Base-by-base conservation (phyloP, 495 filamentous ascomycete species). In the Bryoglossum gracile region DNA sequence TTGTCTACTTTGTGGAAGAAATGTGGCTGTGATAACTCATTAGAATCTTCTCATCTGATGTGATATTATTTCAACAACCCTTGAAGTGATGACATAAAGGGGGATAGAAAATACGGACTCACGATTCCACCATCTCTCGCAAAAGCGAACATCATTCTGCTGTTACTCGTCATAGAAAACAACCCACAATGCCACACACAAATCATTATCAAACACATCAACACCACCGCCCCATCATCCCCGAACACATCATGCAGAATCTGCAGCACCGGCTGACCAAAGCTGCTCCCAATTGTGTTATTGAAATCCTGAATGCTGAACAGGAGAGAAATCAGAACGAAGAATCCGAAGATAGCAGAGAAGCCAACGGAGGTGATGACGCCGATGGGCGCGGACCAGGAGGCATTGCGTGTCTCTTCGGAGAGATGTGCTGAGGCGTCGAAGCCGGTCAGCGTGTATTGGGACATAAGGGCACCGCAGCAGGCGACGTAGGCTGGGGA, bases 71-170 rank as follows among this genome's bases (percentile, higher is more conserved):
- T 3, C 10, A 17, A 19, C 23, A 19, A 8, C 9, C 43, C 22
- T 18, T 19, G 41, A 4, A 18, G n/a, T 38, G 3, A 24, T 17
- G 5, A 46, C 9, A 19, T 3, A 39, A 40, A 16, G 9, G 2
- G 3, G 44, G 54, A 4, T 62, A 66, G 8, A 66, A 17, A 45
- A 22, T n/a, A 18, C 8, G 16, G 39, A 63, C 65, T 46, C 44
- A 68, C 66, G 45, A 72, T 70, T 34, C 74, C 77, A 2, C 70
- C 65, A 50, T 81, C 77, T 0, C 77, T 65, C 0, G 71, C 62
- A 54, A 81, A 81, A 8, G 74, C 76, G 52, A 80, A 81, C 77
- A 81, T 81, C 77, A 81, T 81, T n/a, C 77, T 66, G 32, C 70
- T 75, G 52, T 81, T 81, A 40, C 68, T 73, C 0, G 77, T 81